Base-by-base conservation (phyloP, 345 rosid species). In the Salix exigua region DNA sequence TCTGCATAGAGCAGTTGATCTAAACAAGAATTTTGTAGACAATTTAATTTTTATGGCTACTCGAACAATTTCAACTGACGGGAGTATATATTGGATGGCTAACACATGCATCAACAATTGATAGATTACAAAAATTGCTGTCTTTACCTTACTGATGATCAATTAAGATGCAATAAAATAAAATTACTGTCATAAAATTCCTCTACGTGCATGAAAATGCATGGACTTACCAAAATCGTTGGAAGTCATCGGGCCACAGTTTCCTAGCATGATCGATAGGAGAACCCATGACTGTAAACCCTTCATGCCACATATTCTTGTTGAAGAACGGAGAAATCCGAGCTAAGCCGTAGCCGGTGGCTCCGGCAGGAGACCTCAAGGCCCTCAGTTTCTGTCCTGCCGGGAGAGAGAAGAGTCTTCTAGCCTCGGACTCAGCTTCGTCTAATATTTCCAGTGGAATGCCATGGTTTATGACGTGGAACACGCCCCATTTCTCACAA, bases 251-350 rank as follows among this genome's bases (percentile, higher is more conserved):
- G 14, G 98, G 96, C 96, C 93, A 94, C 71, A 94, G 94, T 75
- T 78, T 66, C 68, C 81, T 87, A 51, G 91, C 96, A 66, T 94
- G 92, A 68, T 85, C 88, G 25, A 76, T 28, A 19, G 94, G 89
- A 0, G 97, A 89, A 37, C 92, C 95, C 44, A 85, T 78, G 70
- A 94, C 85, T 30, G 98, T 94, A 74, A 94, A 92, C 44, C 98
- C 98, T 87, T 94, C 98, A 55, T 93, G 92, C 98, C 98, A 92
- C 98, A 94, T 89, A 74, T 77, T 76, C 84, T 91, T 89, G 5
- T 73, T 51, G 74, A 94, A 94, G 80, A 92, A 91, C 13, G 89
- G 85, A 4, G 97, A 81, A 50, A 94, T 88, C 78, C 89, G 86
- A 61, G 97, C 93, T 1, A 82, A 73, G 21, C 98, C 98, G 11